Conservation (phyloP, 495 filamentous ascomycete species). For the Amphirosellinia nigrospora region DNA sequence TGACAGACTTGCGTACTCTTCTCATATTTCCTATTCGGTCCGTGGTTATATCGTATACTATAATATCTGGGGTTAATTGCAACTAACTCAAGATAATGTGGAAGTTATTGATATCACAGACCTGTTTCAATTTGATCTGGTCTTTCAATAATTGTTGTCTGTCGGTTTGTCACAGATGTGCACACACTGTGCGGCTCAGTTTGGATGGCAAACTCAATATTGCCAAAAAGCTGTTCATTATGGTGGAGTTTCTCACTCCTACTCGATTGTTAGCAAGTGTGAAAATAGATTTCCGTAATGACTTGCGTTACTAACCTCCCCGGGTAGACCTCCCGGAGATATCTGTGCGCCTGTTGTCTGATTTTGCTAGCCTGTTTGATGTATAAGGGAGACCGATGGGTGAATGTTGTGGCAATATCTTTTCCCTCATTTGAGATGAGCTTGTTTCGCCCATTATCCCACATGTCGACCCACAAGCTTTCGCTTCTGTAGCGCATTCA, state of each 20-base stretch:
- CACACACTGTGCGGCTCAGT: slow-evolving; percentile 19
- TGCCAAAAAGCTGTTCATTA: slow-evolving; percentile 31
- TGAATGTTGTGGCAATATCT: background rate
- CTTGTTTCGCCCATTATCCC: background rate
- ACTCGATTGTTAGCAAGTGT: background rate
- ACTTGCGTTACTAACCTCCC: background rate
- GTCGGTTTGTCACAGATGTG: slow-evolving; percentile 30
- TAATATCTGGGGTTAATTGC: background rate
- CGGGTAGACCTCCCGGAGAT: background rate
- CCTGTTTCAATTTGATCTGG: slow-evolving; percentile 14
- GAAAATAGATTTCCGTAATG: background rate
- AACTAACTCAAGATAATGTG: background rate
- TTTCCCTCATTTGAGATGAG: background rate
- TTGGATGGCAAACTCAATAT: slow-evolving; percentile 34
- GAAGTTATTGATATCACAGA: background rate
- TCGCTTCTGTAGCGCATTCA: background rate
- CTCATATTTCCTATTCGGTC: background rate
- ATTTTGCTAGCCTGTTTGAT: background rate
- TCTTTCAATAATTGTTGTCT: slow-evolving; percentile 35
- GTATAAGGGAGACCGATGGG: background rate
- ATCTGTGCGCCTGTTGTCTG: background rate
- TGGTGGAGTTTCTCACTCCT: slow-evolving; percentile 12
- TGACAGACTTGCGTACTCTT: background rate
- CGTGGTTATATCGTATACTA: background rate
- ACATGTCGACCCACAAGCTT: background rate